Base-by-base conservation (phyloP, 176 grass and related monocot species). In the Cenchrus fungigraminus region DNA sequence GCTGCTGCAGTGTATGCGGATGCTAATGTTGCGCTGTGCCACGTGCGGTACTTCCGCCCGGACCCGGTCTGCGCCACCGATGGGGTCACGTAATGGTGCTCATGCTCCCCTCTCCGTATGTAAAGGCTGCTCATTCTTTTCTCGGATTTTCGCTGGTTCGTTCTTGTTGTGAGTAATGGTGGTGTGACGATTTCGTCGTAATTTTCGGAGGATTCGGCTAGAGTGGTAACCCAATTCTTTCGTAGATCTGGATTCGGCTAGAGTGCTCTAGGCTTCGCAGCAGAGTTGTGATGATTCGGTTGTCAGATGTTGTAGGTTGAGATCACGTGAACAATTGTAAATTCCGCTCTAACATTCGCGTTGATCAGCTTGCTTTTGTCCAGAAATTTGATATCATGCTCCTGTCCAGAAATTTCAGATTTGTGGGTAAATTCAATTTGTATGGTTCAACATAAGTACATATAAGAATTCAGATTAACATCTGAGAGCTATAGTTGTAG, bases 61-160 rank as follows among this genome's bases (percentile, higher is more conserved):
- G 91, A 96, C 74, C 94, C 94, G 22, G 94, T 96, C 76, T 96
- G 94, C 84, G 94, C 91, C 74, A 84, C 71, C 25, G 87, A 96
- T 85, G 91, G 91, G 29, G 82, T 91, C 63, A 96, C 91, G 7
- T 96, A 91, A 86, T 96, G 94, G 94, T 96, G 94, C 68, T 91
- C 91, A 68, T 96, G 94, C 78, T 8, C 45, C 64, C 34, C 37
- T 49, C 34, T 19, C 53, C 77, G 20, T 60, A 19, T 69, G 55
- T 46, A n/a, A 13, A 25, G 59, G 17, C 53, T 34, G 19, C 37
- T 28, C 68, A 5, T 84, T 64, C n/a, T 7, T 77, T 12, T 84
- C 22, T 5, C 49, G 19, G 62, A 69, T 68, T n/a, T 70, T 82
- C 56, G 6, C 25, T 62, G 12, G 12, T 19, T 59, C 54, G 47